phyloP scores from a whole-genome alignment of 1,139 yeast genomes.

The Blastobotrys serpentis region DNA sequence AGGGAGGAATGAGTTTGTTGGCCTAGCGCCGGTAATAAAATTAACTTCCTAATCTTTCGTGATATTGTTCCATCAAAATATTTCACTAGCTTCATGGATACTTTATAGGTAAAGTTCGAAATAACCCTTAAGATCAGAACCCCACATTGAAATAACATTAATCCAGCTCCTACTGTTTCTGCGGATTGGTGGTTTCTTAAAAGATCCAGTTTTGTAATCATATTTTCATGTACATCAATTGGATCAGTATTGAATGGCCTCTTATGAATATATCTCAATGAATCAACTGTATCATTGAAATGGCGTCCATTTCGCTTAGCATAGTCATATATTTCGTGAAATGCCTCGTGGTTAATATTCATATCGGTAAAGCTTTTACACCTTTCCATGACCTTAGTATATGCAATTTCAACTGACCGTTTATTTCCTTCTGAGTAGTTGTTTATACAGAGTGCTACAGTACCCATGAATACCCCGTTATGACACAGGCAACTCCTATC shows the following conservation, averaged over 20 bases:
- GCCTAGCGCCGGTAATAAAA: constrained; percentile 21
- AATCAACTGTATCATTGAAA: constrained; percentile 1
- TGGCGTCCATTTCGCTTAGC: background rate
- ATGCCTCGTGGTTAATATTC: background rate
- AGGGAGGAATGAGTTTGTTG: constrained; percentile 13
- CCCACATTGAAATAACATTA: background rate
- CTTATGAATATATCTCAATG: background rate
- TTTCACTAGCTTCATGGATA: constrained; percentile 15
- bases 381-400: background rate
- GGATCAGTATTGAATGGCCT: constrained; percentile 1
- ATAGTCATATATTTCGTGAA: background rate
- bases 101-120: constrained; percentile 15
- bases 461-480: background rate
- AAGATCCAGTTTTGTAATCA: background rate
- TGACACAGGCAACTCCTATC: background rate
- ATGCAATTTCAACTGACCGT: background rate
- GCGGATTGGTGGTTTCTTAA: background rate
- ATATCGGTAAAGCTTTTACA: background rate
- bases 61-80: constrained; percentile 18
- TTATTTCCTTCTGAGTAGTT: background rate
- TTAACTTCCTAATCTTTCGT: constrained; percentile 20
- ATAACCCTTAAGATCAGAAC: constrained; percentile 14
- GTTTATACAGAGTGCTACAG: constrained; percentile 3
- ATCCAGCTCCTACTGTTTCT: background rate
- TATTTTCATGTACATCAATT: background rate